A percentile compares a stretch with the other conserved stretches of the same genome.
Conservation (phyloP, 2,329 filamentous ascomycete genomes). For the Microdochium trichocladiopsis region DNA sequence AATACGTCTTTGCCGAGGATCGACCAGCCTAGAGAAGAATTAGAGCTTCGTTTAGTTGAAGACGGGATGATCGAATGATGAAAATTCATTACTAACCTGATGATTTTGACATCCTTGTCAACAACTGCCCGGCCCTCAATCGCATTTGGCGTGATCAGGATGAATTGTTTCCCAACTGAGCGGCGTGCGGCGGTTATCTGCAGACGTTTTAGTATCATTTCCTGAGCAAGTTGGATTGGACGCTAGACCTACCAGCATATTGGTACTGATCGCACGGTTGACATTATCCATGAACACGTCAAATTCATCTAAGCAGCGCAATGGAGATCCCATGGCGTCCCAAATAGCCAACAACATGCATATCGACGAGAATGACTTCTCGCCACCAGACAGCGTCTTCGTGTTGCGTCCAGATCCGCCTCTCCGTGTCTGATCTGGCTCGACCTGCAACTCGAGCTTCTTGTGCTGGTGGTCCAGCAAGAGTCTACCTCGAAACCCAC, state of each 20-base stretch:
- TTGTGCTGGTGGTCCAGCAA: slow-evolving; percentile 70
- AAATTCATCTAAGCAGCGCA: slow-evolving; percentile 94
- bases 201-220: slow-evolving; percentile 10
- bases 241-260: slow-evolving; percentile 70
- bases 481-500: slow-evolving; percentile 79
- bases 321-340: slow-evolving; percentile 96
- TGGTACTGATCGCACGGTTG: slow-evolving; percentile 87
- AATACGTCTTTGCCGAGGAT: neutral
- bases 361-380: slow-evolving; percentile 97
- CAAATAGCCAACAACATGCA: slow-evolving; percentile 88
- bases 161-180: slow-evolving; percentile 86
- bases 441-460: slow-evolving; percentile 69
- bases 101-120: slow-evolving; percentile 69
- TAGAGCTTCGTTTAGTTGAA: no score
- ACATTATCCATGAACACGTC: slow-evolving; percentile 99
- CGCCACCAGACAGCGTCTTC: slow-evolving; percentile 88
- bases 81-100: slow-evolving; percentile 46
- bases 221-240: neutral
- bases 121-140: slow-evolving; percentile 54
- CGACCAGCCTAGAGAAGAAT: slow-evolving; percentile 4
- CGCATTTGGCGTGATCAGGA: slow-evolving; percentile 90
- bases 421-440: slow-evolving; percentile 62
- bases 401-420: slow-evolving; percentile 70
- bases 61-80: neutral
- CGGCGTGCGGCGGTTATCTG: slow-evolving; percentile 78